Conservation (phyloP, 2,329 filamentous ascomycete species). For the Curvularia sp. region DNA sequence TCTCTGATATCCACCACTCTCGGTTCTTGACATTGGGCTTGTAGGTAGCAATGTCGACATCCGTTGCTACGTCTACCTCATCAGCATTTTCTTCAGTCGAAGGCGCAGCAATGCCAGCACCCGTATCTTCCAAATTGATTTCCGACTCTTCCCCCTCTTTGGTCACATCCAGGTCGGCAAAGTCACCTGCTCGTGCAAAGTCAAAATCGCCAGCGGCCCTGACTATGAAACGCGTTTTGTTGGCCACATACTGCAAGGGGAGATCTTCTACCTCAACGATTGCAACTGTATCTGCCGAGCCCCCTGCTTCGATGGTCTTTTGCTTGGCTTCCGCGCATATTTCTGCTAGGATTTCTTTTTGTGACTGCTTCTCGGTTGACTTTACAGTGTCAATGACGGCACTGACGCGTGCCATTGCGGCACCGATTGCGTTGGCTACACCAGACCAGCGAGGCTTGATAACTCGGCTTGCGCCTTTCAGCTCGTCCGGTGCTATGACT, state of each 20-base stretch:
- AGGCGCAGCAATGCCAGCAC: conserved; percentile 20
- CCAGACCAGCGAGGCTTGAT: conserved; percentile 64
- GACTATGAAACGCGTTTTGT: conserved; percentile 61
- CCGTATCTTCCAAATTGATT: conserved; percentile 6
- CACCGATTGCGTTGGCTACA: conserved; percentile 70
- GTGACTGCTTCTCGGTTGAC: conserved; percentile 45
- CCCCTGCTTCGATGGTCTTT: conserved; percentile 50
- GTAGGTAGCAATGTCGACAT: conserved; percentile 48
- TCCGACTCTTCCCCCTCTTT: conserved; percentile 29
- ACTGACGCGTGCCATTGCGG: conserved; percentile 67
- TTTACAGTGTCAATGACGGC: conserved; percentile 52
- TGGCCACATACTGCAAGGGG: conserved; percentile 62
- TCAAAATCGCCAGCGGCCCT: conserved; percentile 63
- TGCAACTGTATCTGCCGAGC: conserved; percentile 40
- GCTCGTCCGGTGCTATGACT: conserved; percentile 62
- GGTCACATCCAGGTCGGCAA: conserved; percentile 31
- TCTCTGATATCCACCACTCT: conserved; percentile 56
- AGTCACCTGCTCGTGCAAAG: conserved; percentile 41
- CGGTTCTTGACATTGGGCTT: conserved; percentile 49
- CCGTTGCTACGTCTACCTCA: conserved; percentile 26
- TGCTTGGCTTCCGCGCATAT: conserved; percentile 49
- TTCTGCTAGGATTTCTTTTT: conserved; percentile 46
- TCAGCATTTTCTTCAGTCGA: conserved; percentile 23
- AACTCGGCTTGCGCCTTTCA: conserved; percentile 64
- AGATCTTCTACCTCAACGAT: conserved; percentile 55